Percentiles rank a stretch among this genome's conserved stretches.
Evolutionary conservation across 2,329 filamentous ascomycete species (phyloP).

Genomic region (Claviceps sp.): DNA sequence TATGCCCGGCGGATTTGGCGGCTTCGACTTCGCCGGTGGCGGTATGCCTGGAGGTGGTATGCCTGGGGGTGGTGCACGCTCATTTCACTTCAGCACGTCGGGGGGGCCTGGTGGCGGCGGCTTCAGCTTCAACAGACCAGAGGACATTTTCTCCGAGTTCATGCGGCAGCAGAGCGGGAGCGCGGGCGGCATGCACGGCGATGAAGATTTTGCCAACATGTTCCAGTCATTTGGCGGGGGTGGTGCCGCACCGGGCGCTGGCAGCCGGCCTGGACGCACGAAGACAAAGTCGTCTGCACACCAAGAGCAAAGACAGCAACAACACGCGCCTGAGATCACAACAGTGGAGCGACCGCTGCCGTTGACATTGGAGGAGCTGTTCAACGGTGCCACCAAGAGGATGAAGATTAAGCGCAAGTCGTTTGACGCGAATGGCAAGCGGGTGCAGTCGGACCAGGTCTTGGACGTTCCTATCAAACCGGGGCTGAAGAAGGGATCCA

Average conservation of each 20-base stretch:
- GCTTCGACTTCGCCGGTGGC: slow-evolving; percentile 38
- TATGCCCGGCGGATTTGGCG: slow-evolving; percentile 37
- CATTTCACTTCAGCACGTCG: slow-evolving; percentile 52
- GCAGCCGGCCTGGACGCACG: slow-evolving; percentile 24
- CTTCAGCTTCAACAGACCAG: slow-evolving; percentile 75
- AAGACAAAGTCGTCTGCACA: slow-evolving; percentile 29
- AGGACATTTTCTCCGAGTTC: slow-evolving; percentile 78
- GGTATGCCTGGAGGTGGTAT: slow-evolving; percentile 31
- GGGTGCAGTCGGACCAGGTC: slow-evolving; percentile 76
- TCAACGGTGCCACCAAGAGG: slow-evolving; percentile 80
- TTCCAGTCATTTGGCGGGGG: slow-evolving; percentile 37
- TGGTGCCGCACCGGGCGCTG: slow-evolving; percentile 17
- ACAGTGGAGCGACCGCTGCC: slow-evolving; percentile 77
- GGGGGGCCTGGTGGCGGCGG: slow-evolving; percentile 38
- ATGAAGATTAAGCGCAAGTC: slow-evolving; percentile 97
- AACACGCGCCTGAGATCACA: slow-evolving; percentile 65
- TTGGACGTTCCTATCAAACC: slow-evolving; percentile 92
- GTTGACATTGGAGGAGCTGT: slow-evolving; percentile 79
- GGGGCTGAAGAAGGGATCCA: slow-evolving; percentile 89
- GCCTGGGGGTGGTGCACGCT: slow-evolving; percentile 32
- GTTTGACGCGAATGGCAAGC: slow-evolving; percentile 75
- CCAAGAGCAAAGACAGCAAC: slow-evolving; percentile 18
- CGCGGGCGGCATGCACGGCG: slow-evolving; percentile 24
- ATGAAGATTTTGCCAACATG: slow-evolving; percentile 39
- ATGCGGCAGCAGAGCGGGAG: slow-evolving; percentile 35